Evolutionary conservation across 176 grass and related monocot genomes (phyloP), one percentile per base, ranked within the genome.

Genomic region (Lolium rigidum): DNA sequence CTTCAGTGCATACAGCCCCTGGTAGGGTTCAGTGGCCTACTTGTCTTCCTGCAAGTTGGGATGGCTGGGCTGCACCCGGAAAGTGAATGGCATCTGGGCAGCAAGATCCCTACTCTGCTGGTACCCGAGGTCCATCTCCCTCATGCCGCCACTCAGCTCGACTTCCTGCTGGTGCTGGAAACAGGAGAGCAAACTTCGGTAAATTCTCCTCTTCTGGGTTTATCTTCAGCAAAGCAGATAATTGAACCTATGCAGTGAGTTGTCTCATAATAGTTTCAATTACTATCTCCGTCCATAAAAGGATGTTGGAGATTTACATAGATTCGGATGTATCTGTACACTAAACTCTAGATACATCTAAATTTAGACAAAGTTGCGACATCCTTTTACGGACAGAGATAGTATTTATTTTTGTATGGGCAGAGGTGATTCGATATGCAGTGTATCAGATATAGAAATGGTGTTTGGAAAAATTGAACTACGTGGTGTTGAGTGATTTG

Each of bases 21-120:
- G 44, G 51, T 1, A 51, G 5, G 20, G 62, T 14, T 31, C 3
- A 31, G 11, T 41, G 21, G 51, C 81, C 77, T 78, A 93, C 79
- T 91, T 84, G 69, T 93, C 91, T 44, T 93, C 90, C 71, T 99
- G 94, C 52, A 96, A 89, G 82, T 96, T 94, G 75, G 92, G 97
- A 56, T 99, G 97, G 90, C 88, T 96, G 38, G 92, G 92, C 77
- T 99, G 94, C 70, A 99, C 87, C 5, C 88, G 74, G 84, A 99
- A 99, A 71, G 82, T 95, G 90, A 99, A 86, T 12, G 94, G 92
- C 79, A 99, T 94, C 75, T 94, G 92, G 22, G 93, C 47, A 7
- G 88, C 39, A 74, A 98, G 95, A 13, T 94, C 88, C 89, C 90
- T 90, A 69, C 93, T 92, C 12, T 87, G 82, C 16, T 91, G 87